Base-by-base conservation (phyloP, 371 early-diverging fungal species). In the Apophysomyces sp. region DNA sequence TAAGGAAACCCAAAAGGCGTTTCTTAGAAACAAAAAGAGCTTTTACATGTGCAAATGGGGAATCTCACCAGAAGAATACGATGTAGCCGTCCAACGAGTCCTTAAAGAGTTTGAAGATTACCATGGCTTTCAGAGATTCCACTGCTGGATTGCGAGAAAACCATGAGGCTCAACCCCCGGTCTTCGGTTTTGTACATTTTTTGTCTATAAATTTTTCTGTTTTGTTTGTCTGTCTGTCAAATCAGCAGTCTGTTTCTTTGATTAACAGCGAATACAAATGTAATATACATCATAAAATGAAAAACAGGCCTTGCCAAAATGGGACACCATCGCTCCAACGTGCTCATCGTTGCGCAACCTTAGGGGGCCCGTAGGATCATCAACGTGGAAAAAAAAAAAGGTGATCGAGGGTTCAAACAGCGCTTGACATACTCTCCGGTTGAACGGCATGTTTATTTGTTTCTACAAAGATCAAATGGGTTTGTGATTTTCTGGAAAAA, bases 51-150 rank as follows among this genome's bases (percentile, higher is more conserved):
- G 67, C 9, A 68, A 68, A 58, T 80, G 81, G 81, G 65, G 67
- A 24, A 72, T 80, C 13, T 58, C 71, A 18, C 53, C 74, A 11
- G 77, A 80, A 18, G 77, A 80, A 40, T 80, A 76, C 59, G 81
- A 80, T 49, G 32, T 67, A 51, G 81, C 81, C 9, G 69, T 77
- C 4, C 74, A 76, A 58, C 78, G 74, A 67, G 67, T 77, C 8
- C 57, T 80, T 28, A 65, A 67, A 5, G 81, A 80, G 60, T 80
- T 75, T 63, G 81, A 80, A 54, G 77, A 77, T 27, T 65, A 65
- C 29, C 77, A 71, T 60, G 77, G 80, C 7, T 80, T 76, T 58
- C 65, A 74, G 15, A 71, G 80, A 2, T 80, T 67, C 55, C 73
- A 74, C 37, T 72, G 73, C 56, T 80, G 76, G 77, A 69, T 74